Percentiles rank a stretch among this genome's conserved stretches.
Evolutionary conservation across 345 rosid species (phyloP).

Genomic region (Anacardium occidentale): DNA sequence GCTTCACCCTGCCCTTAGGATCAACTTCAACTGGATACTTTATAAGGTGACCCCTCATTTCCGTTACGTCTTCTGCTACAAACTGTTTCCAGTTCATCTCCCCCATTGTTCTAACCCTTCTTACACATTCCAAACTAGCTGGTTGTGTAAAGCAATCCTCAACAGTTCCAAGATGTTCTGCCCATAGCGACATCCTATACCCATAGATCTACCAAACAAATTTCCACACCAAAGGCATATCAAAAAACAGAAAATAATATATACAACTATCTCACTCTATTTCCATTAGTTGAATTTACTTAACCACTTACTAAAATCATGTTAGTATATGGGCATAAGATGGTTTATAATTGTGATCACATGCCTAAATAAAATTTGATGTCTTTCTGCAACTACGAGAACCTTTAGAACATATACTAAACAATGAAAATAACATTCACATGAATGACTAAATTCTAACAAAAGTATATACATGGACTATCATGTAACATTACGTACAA

Average conservation of each 20-base stretch:
- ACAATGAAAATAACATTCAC: background rate
- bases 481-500: no score
- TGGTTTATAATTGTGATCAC: background rate
- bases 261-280: background rate
- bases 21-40: constrained; percentile 87
- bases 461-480: no score
- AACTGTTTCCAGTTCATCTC: constrained; percentile 76
- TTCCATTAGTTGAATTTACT: no score
- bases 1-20: constrained; percentile 73
- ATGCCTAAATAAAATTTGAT: background rate
- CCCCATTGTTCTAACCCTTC: constrained; percentile 51
- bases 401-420: background rate
- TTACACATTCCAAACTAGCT: constrained; percentile 81
- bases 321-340: background rate
- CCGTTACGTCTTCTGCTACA: constrained; percentile 59
- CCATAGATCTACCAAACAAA: constrained; percentile 58
- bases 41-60: constrained; percentile 82
- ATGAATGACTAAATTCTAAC: background rate
- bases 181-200: constrained; percentile 89
- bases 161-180: constrained; percentile 67
- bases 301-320: no score
- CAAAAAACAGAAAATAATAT: background rate
- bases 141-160: constrained; percentile 65
- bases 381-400: background rate
- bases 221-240: constrained; percentile 1